Evolutionary conservation across 805 yeast species (phyloP).

Genomic region (Myxozyma geophila): DNA sequence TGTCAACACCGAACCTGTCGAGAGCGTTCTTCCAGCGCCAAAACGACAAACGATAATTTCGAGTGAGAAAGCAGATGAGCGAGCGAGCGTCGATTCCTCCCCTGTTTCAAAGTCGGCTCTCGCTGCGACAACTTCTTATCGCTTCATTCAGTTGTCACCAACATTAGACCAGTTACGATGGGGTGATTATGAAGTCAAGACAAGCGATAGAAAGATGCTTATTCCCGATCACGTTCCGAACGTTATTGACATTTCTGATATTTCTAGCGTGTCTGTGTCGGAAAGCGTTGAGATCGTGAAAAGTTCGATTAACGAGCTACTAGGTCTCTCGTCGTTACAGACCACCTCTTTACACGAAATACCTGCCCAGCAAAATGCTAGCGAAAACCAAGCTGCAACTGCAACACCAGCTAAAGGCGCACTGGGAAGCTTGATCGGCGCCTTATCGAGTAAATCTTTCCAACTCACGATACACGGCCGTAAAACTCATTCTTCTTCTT

Average conservation of each 20-base stretch:
- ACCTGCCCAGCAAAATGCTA: neutral
- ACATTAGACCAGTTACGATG: neutral
- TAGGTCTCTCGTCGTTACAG: neutral
- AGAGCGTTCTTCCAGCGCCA: neutral
- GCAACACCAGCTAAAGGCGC: neutral
- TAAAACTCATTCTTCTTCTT: neutral
- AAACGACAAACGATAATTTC: neutral
- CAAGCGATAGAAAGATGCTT: neutral
- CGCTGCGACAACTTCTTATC: neutral
- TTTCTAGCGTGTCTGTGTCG: neutral
- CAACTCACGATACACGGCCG: constrained; percentile 16
- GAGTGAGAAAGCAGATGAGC: neutral
- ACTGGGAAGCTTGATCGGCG: neutral
- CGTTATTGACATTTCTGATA: neutral
- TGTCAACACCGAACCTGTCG: neutral
- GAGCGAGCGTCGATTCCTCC: neutral
- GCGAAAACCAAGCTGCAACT: neutral
- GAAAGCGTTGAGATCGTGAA: neutral
- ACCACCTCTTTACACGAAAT: neutral
- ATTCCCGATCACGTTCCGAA: neutral
- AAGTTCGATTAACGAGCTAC: neutral
- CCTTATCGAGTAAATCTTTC: constrained; percentile 2
- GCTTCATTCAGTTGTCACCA: neutral
- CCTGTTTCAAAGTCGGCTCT: neutral
- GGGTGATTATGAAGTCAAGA: constrained; percentile 1